Evolutionary conservation across 2,329 filamentous ascomycete genomes (phyloP).

Genomic region (Cladophialophora yegresii): DNA sequence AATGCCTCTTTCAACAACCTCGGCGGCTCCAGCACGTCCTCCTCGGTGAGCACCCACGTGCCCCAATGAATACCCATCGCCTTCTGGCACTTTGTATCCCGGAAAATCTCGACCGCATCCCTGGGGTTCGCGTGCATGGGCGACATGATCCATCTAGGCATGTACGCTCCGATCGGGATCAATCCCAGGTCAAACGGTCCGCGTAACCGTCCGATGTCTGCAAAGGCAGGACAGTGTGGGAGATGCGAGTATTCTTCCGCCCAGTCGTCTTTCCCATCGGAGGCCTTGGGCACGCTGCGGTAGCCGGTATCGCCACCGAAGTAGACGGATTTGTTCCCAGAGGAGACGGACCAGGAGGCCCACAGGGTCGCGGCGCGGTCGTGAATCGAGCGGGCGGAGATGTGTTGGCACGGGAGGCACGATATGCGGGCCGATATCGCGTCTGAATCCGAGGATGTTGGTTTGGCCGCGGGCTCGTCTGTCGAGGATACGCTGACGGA

Average conservation of each 20-base stretch:
- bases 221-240: slow-evolving; percentile 80
- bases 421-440: slow-evolving; percentile 71
- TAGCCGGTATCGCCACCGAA: slow-evolving; percentile 75
- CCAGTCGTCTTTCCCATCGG: slow-evolving; percentile 69
- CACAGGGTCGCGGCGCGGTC: slow-evolving; percentile 79
- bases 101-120: slow-evolving; percentile 86
- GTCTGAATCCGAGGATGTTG: slow-evolving; percentile 36
- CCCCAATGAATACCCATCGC: slow-evolving; percentile 94
- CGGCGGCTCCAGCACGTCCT: slow-evolving; percentile 84
- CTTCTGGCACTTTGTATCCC: slow-evolving; percentile 72
- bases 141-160: slow-evolving; percentile 66
- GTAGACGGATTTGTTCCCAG: slow-evolving; percentile 49
- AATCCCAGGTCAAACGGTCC: slow-evolving; percentile 89
- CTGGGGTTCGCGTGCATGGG: slow-evolving; percentile 82
- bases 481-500: slow-evolving; percentile 37
- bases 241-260: slow-evolving; percentile 62
- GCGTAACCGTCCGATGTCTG: slow-evolving; percentile 73
- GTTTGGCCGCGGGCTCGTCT: slow-evolving; percentile 31
- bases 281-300: slow-evolving; percentile 68
- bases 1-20: slow-evolving; percentile 70
- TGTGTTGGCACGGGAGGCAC: slow-evolving; percentile 84
- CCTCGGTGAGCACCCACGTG: slow-evolving; percentile 79
- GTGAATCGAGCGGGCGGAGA: slow-evolving; percentile 65
- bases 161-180: slow-evolving; percentile 91
- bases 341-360: slow-evolving; percentile 80